Conservation (phyloP, 2,329 filamentous ascomycete species). For the Diplodia sapinea region DNA sequence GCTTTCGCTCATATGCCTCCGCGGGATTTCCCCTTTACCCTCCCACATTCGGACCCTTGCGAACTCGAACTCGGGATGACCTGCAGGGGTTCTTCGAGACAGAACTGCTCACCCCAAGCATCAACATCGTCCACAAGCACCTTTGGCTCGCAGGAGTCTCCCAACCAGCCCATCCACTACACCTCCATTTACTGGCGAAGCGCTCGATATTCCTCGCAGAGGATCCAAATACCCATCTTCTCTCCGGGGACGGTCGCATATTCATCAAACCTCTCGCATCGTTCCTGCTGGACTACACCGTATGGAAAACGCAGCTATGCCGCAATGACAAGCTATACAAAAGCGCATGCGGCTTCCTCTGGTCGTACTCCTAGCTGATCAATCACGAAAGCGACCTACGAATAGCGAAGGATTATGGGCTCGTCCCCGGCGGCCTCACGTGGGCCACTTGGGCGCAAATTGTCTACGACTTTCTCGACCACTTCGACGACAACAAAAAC, state of each 20-base stretch:
- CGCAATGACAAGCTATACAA: constrained; percentile 35
- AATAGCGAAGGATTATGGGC: constrained; percentile 40
- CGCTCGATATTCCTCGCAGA: constrained; percentile 20
- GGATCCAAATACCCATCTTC: constrained; percentile 30
- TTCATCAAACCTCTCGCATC: constrained; percentile 45
- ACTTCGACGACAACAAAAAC: constrained; percentile 32
- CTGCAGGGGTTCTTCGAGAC: neutral
- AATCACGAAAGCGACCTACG: constrained; percentile 43
- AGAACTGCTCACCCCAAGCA: neutral
- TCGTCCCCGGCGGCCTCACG: constrained; percentile 36
- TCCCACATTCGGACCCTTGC: neutral
- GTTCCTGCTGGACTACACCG: constrained; percentile 40
- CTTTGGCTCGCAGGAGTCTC: neutral
- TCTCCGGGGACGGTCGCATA: constrained; percentile 36
- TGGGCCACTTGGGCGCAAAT: constrained; percentile 38
- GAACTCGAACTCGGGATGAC: neutral
- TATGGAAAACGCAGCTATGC: constrained; percentile 41
- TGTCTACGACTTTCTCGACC: neutral
- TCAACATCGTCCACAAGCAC: neutral
- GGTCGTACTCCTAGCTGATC: constrained; percentile 47
- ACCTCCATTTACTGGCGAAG: constrained; percentile 16
- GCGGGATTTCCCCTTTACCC: neutral
- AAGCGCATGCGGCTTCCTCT: constrained; percentile 42
- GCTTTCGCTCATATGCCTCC: neutral
- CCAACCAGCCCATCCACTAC: constrained; percentile 17